Evolutionary conservation across 2,329 filamentous ascomycete genomes (phyloP), one percentile per base, ranked within the genome.

Genomic region (Pezicula neosporulosa): DNA sequence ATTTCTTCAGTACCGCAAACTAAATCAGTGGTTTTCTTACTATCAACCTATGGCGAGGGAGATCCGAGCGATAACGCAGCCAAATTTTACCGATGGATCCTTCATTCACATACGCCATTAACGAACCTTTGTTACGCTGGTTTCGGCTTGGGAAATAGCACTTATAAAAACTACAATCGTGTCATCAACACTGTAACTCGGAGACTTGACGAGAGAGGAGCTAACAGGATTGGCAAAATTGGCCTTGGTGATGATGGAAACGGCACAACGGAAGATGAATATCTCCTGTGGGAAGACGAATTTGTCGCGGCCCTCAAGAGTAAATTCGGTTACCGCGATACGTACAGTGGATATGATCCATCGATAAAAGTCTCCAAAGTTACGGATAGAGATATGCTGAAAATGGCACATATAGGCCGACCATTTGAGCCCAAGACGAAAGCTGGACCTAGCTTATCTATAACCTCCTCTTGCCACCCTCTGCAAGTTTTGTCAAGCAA

Each of bases 41-140:
- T 44, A 10, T 49, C 47, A 9, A 49, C 47, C 12, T 49, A 44
- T 44, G 47, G 47, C n/a, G 47, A 44, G 16, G 47, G 47, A 21
- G 37, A 49, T 21, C 47, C 47, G 24, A 24, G 9, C 10, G 47
- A 49, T 44, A 49, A 49, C 37, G 16, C 47, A 8, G 8, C 21
- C 30, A 37, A 39, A 7, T 48, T 48, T 28, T 39, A 10, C 16
- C 33, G n/a, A 30, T 16, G 27, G n/a, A 8, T 39, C 15, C 15
- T 16, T 48, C 33, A 16, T 13, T 15, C 27, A 24, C 13, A 37
- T 19, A 12, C 44, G 28, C 21, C 12, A 18, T 15, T 16, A 18
- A 46, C 19, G 21, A 27, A 49, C 28, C 28, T 49, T 36, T 7
- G 47, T 9, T 49, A 49, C 28, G 28, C 24, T 7, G 47, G 27